Evolutionary conservation across 345 rosid species (phyloP).

Genomic region (Pistacia vera): DNA sequence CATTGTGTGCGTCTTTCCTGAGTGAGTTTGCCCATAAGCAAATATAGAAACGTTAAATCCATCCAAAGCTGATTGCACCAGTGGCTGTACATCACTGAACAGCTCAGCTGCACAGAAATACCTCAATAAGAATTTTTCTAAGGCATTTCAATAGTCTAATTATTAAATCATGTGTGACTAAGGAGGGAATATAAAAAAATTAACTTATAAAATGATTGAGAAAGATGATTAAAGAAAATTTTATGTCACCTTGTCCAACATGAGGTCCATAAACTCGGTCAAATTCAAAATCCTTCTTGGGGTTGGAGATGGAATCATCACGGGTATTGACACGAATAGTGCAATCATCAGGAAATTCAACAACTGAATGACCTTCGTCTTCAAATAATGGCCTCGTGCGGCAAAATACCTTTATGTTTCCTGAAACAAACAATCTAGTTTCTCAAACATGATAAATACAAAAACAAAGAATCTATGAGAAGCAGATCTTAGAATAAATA

Average conservation of each 20-base stretch:
- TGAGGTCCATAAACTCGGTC: slow-evolving; percentile 96
- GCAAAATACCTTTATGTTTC: slow-evolving; percentile 77
- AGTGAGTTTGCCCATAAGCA: slow-evolving; percentile 91
- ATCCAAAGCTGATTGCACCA: slow-evolving; percentile 97
- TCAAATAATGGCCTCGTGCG: slow-evolving; percentile 82
- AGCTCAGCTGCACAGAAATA: slow-evolving; percentile 68
- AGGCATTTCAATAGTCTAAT: background rate
- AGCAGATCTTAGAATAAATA: background rate
- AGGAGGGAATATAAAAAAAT: background rate
- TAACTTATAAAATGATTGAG: background rate
- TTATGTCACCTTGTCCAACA: slow-evolving; percentile 82
- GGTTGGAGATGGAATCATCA: slow-evolving; percentile 65
- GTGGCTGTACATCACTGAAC: slow-evolving; percentile 85
- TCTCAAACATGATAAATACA: slow-evolving; percentile 19
- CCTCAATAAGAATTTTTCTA: slow-evolving; percentile 7
- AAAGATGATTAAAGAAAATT: background rate
- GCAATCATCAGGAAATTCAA: slow-evolving; percentile 87
- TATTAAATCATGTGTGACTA: background rate
- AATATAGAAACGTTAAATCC: slow-evolving; percentile 87
- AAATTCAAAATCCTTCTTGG: slow-evolving; percentile 93
- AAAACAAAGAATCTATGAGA: background rate
- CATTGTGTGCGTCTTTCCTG: slow-evolving; percentile 98
- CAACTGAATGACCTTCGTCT: slow-evolving; percentile 77
- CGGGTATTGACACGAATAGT: slow-evolving; percentile 72
- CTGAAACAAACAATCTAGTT: slow-evolving; percentile 40